phyloP scores from a whole-genome alignment of 345 rosid genomes.

The Mercurialis annua region DNA sequence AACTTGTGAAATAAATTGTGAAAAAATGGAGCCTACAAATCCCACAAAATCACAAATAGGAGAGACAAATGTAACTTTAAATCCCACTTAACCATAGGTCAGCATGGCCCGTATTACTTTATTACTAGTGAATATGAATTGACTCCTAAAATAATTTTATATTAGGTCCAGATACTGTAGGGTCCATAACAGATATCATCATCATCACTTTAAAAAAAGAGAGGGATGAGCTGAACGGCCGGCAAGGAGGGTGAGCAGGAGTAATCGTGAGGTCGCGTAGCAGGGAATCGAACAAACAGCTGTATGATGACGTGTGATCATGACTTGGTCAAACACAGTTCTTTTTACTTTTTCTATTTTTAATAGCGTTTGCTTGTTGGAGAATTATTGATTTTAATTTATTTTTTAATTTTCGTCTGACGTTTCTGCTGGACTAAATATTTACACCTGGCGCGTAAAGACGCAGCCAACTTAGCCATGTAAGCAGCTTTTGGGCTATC shows the following conservation, averaged over 20 bases:
- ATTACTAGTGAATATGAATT: background rate
- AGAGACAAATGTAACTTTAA: too few relatives aligned
- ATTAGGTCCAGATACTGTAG: background rate
- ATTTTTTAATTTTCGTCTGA: background rate
- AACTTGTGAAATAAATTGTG: too few relatives aligned
- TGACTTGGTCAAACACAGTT: slow-evolving; percentile 10
- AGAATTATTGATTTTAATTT: background rate
- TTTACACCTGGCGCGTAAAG: background rate
- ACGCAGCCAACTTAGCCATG: slow-evolving; percentile 4
- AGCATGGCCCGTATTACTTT: background rate
- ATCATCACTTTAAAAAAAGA: background rate
- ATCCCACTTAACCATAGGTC: too few relatives aligned
- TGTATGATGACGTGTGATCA: background rate
- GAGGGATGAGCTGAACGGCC: slow-evolving; percentile 13
- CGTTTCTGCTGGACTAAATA: background rate
- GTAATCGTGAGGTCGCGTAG: slow-evolving; percentile 20
- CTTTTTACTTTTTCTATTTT: background rate
- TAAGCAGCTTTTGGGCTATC: background rate
- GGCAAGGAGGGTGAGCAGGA: background rate
- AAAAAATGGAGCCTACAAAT: background rate
- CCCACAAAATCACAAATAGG: slow-evolving; percentile 9
- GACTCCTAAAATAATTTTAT: background rate
- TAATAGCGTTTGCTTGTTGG: background rate
- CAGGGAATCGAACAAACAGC: slow-evolving; percentile 3
- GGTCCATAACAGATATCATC: background rate